phyloP scores from a whole-genome alignment of 352 stramenopile genomes.

The Phytophthora pistaciae region DNA sequence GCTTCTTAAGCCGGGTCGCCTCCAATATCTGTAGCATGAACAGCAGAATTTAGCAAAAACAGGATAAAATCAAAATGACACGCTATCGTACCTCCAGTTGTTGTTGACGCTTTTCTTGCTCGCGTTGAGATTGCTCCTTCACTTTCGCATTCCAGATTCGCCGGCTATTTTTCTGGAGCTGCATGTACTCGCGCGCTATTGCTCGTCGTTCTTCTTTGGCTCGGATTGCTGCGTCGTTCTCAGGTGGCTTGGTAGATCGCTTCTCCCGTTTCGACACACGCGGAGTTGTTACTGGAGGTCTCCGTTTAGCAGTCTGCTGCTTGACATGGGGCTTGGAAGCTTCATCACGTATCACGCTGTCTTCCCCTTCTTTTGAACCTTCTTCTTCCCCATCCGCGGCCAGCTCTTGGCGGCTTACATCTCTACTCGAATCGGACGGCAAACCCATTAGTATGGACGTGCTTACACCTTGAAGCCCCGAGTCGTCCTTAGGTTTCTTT shows the following conservation, averaged over 20 bases:
- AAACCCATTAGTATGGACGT: constrained; percentile 34
- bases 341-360: neutral
- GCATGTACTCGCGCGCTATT: constrained; percentile 73
- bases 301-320: constrained; percentile 22
- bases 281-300: constrained; percentile 2
- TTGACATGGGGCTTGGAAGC: neutral
- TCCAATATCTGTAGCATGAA: constrained; percentile 32
- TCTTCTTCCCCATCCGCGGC: neutral
- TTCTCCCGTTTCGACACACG: constrained; percentile 24
- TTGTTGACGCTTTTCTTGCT: constrained; percentile 50
- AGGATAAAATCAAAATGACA: neutral
- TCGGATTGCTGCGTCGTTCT: constrained; percentile 14
- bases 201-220: constrained; percentile 58
- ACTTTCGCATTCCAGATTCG: constrained; percentile 40
- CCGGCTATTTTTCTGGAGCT: constrained; percentile 66
- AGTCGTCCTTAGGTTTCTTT: constrained; percentile 15
- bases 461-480: constrained; percentile 23
- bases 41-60: neutral
- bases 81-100: constrained; percentile 53
- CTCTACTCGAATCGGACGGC: neutral
- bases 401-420: constrained; percentile 1
- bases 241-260: neutral
- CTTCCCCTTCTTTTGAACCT: neutral
- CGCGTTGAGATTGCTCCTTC: constrained; percentile 46
- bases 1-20: constrained; percentile 33